Evolutionary conservation across 768 basidiomycete species (phyloP).

Genomic region (Pulveroboletus frians): DNA sequence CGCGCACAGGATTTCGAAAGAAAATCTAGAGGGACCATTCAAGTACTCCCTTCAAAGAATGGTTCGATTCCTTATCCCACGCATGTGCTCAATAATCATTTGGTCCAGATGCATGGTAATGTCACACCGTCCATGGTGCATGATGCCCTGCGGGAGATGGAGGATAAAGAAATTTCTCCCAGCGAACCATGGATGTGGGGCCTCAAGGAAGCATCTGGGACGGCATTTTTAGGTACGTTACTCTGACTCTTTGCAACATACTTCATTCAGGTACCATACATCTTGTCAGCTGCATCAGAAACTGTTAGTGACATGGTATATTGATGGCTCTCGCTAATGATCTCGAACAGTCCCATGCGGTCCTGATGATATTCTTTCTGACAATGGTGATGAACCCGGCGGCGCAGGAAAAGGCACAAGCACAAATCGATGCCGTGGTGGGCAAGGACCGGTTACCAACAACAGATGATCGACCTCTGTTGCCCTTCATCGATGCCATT

Average conservation of each 20-base stretch:
- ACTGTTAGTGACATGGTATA: neutral
- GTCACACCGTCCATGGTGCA: conserved; percentile 3
- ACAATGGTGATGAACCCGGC: conserved; percentile 5
- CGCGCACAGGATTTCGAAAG: neutral
- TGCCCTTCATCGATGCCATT: conserved; percentile 9
- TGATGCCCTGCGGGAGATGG: conserved; percentile 2
- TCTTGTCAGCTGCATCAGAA: neutral
- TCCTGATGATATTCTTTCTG: conserved; percentile 4
- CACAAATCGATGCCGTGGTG: conserved; percentile 6
- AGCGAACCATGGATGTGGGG: conserved; percentile 2
- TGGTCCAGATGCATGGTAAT: neutral
- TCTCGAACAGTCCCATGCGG: neutral
- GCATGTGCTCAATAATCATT: neutral
- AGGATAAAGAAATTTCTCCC: neutral
- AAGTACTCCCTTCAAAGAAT: conserved; percentile 1
- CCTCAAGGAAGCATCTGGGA: conserved; percentile 6
- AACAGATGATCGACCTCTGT: conserved; percentile 5
- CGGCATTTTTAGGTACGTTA: conserved; percentile 7
- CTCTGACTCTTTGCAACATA: neutral
- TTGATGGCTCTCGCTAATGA: neutral
- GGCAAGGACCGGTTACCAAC: conserved; percentile 4
- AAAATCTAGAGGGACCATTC: conserved; percentile 6
- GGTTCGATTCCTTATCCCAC: neutral
- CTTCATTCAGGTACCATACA: neutral
- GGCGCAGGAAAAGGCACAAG: conserved; percentile 7